A percentile compares a stretch with the other conserved stretches of the same genome.
Evolutionary conservation across 129 eudicot species (phyloP).

Genomic region (Saposhnikovia divaricata): DNA sequence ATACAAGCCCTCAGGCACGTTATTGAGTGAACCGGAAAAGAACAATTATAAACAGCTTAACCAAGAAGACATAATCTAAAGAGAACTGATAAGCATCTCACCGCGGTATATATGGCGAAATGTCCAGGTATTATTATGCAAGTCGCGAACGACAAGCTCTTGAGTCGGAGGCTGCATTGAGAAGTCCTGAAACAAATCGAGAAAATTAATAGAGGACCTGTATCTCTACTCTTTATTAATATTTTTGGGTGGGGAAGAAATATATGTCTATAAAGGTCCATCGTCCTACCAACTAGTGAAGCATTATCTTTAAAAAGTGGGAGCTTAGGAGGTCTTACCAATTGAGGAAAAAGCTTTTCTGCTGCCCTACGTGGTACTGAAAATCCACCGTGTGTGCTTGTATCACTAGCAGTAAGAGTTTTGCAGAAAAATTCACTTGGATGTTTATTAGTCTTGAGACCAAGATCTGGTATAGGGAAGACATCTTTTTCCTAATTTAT

Average conservation of each 20-base stretch:
- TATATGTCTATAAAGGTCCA: background rate
- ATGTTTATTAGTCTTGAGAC: constrained; percentile 26
- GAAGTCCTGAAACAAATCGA: constrained; percentile 48
- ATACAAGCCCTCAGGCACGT: background rate
- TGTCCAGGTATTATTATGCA: constrained; percentile 97
- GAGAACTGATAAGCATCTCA: constrained; percentile 12
- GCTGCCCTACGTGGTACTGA: constrained; percentile 99
- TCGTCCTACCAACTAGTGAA: background rate
- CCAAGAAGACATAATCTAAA: background rate
- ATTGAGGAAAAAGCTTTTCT: constrained; percentile 94
- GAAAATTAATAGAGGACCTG: background rate
- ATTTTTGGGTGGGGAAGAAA: background rate
- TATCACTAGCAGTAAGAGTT: constrained; percentile 97
- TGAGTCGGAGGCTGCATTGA: constrained; percentile 99
- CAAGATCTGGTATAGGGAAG: too few relatives aligned
- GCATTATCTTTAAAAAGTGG: background rate
- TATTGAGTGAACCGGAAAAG: background rate
- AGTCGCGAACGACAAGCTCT: constrained; percentile 92
- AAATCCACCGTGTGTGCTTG: constrained; percentile 98
- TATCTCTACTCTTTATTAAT: background rate
- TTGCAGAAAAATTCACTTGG: constrained; percentile 95
- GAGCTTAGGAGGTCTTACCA: constrained; percentile 34
- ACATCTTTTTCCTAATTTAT: background rate
- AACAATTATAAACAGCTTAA: background rate
- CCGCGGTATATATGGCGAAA: constrained; percentile 98